Percentiles rank a stretch among this genome's conserved stretches.
These are phyloP conservation scores for Arthroderma sp. DNA, from an alignment of 2,329 filamentous ascomycete genomes.

Conservation along the genomic window DNA sequence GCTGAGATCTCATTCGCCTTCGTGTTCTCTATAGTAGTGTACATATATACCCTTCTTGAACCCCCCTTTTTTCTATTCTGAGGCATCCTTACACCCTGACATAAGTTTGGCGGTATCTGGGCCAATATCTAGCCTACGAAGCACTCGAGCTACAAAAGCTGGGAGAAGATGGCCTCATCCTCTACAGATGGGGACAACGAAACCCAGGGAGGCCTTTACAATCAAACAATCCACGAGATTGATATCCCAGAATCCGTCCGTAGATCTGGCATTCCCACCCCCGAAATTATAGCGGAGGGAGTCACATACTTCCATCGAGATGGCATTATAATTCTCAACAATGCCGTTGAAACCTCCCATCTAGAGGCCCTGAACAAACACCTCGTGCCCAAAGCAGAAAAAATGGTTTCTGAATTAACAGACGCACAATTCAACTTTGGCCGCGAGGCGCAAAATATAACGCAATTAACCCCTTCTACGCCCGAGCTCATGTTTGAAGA, in stretches of 20 bases:
- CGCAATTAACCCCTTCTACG: slow-evolving; percentile 27
- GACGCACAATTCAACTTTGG: slow-evolving; percentile 17
- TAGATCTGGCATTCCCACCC: slow-evolving; percentile 6
- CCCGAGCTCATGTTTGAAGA: slow-evolving; percentile 24
- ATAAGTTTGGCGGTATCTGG: too few species aligned
- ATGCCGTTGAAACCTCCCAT: slow-evolving; percentile 21
- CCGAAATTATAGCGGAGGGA: slow-evolving; percentile 13
- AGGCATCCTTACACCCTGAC: too few species aligned
- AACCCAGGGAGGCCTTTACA: slow-evolving; percentile 1
- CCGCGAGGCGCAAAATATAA: slow-evolving; percentile 26
- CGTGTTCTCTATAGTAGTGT: too few species aligned
- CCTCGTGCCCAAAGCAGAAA: slow-evolving; percentile 19
- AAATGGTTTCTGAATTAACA: slow-evolving; percentile 16
- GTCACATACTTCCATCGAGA: slow-evolving; percentile 20
- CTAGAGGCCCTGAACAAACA: slow-evolving; percentile 21
- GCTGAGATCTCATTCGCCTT: too few species aligned
- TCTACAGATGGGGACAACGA: too few species aligned
- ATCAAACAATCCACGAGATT: slow-evolving; percentile 12
- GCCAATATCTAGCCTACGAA: too few species aligned
- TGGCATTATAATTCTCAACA: slow-evolving; percentile 26
- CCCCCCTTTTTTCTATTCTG: too few species aligned
- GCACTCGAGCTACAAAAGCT: too few species aligned
- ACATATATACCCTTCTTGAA: too few species aligned
- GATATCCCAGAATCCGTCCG: slow-evolving; percentile 11
- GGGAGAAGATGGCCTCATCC: too few species aligned